phyloP scores from a whole-genome alignment of 306 rosid species.

The Cucurbita pepo region DNA sequence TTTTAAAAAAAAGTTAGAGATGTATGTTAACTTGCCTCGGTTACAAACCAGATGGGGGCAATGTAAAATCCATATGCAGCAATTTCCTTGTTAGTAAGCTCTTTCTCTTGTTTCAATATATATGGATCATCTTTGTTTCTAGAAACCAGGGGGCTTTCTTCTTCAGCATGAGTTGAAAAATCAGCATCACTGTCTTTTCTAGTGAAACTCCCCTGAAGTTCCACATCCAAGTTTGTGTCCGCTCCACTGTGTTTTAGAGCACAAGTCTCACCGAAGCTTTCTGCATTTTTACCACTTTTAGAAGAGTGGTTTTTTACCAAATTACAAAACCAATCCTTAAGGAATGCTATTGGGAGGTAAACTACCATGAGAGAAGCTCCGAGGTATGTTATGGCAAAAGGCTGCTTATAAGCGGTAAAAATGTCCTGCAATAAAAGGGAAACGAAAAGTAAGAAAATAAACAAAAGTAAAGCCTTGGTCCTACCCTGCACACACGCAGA shows the following conservation, averaged over 20 bases:
- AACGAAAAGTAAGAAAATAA: slow-evolving; percentile 2
- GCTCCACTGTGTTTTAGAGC: slow-evolving; percentile 27
- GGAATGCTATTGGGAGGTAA: slow-evolving; percentile 82
- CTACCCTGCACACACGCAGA: not conserved
- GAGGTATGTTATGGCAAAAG: slow-evolving; percentile 91
- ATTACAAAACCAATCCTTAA: slow-evolving; percentile 77
- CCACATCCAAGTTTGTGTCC: slow-evolving; percentile 40
- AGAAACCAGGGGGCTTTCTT: slow-evolving; percentile 42
- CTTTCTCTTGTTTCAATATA: slow-evolving; percentile 28
- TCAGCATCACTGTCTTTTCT: slow-evolving; percentile 58
- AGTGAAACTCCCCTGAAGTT: slow-evolving; percentile 22
- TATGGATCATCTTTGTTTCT: slow-evolving; percentile 37
- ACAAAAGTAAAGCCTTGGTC: not conserved
- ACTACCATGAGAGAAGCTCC: slow-evolving; percentile 99
- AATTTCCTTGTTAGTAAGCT: slow-evolving; percentile 45
- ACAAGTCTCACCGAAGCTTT: slow-evolving; percentile 22
- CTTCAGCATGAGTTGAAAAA: slow-evolving; percentile 41
- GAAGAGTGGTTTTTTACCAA: slow-evolving; percentile 42
- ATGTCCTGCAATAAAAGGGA: slow-evolving; percentile 42
- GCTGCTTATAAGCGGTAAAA: slow-evolving; percentile 76
- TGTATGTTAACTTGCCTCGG: slow-evolving; percentile 51
- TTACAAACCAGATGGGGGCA: slow-evolving; percentile 90
- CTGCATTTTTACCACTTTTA: slow-evolving; percentile 45
- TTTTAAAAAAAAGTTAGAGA: not conserved
- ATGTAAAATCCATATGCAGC: slow-evolving; percentile 78